Percentiles rank a stretch among this genome's conserved stretches.
phyloP scores from a whole-genome alignment of 768 basidiomycete species.

The Hericium rajendrae region DNA sequence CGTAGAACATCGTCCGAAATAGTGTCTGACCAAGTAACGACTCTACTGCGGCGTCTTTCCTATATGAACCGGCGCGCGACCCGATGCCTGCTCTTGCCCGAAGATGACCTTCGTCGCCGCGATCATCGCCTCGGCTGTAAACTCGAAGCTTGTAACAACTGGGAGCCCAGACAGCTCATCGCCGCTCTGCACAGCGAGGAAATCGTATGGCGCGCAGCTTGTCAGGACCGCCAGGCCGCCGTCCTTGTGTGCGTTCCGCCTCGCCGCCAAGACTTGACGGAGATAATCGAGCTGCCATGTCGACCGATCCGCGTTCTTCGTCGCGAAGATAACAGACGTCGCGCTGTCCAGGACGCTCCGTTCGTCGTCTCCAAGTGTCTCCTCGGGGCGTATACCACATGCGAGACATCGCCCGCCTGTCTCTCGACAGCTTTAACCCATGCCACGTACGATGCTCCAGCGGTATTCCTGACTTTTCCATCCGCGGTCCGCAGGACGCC shows the following conservation, averaged over 20 bases:
- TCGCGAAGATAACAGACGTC: background rate
- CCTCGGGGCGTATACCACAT: constrained; percentile 35
- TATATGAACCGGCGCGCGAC: constrained; percentile 22
- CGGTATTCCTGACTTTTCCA: constrained; percentile 45
- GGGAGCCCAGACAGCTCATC: constrained; percentile 18
- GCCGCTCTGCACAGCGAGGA: constrained; percentile 24
- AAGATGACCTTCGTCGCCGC: constrained; percentile 35
- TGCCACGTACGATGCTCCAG: constrained; percentile 43
- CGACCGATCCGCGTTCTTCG: background rate
- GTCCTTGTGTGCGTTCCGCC: background rate
- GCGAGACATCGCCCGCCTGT: constrained; percentile 23
- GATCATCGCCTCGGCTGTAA: constrained; percentile 41
- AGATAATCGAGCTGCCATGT: background rate
- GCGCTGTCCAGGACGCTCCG: background rate
- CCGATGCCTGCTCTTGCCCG: constrained; percentile 22
- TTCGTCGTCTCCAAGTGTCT: constrained; percentile 4
- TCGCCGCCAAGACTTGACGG: background rate
- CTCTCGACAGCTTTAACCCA: constrained; percentile 34
- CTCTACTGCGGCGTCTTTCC: background rate
- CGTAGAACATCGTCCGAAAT: too few species aligned
- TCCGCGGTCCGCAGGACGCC: constrained; percentile 30
- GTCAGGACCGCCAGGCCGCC: constrained; percentile 38
- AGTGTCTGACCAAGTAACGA: too few species aligned
- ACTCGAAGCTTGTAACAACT: constrained; percentile 50
- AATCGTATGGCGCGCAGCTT: constrained; percentile 61